These are phyloP conservation scores for Pseudocercospora vitis DNA, from an alignment of 2,329 filamentous ascomycete species.

Conservation along the genomic window DNA sequence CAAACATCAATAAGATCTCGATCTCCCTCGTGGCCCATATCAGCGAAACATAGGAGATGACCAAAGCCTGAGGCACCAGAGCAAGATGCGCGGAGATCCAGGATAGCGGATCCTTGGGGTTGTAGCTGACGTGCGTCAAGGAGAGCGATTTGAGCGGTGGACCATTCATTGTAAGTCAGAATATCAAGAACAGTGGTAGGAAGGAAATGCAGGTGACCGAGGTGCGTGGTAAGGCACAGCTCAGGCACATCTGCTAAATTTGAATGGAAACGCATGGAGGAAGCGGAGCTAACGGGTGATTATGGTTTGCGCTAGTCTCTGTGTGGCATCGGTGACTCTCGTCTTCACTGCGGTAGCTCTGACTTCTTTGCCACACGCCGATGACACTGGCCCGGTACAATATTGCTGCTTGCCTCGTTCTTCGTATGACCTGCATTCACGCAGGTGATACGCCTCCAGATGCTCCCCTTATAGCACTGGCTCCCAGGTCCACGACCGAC, in stretches of 20 bases:
- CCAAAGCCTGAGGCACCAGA: constrained; percentile 86
- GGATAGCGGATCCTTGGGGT: constrained; percentile 80
- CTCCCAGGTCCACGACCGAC: constrained; percentile 27
- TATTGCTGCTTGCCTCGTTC: not conserved
- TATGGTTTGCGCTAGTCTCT: not conserved
- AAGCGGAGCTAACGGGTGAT: not conserved
- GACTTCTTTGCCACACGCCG: not conserved
- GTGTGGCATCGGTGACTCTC: not conserved
- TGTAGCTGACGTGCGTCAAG: constrained; percentile 95
- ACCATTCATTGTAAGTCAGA: constrained; percentile 44
- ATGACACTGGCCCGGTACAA: not conserved
- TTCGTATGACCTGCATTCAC: not conserved
- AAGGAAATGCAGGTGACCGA: not conserved
- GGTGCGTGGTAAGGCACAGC: not conserved
- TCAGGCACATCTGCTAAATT: not conserved
- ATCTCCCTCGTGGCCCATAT: constrained; percentile 88
- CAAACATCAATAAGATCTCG: constrained; percentile 86
- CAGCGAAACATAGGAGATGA: constrained; percentile 84
- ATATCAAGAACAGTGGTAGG: not conserved
- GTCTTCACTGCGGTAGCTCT: not conserved
- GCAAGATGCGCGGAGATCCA: constrained; percentile 91
- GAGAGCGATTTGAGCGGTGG: constrained; percentile 81
- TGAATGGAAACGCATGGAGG: too few relatives aligned
- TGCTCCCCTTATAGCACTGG: constrained; percentile 30
- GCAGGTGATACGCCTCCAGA: constrained; percentile 9